These are phyloP conservation scores for Cordia subcordata DNA, from an alignment of 257 asterid genomes.

Conservation along the genomic window DNA sequence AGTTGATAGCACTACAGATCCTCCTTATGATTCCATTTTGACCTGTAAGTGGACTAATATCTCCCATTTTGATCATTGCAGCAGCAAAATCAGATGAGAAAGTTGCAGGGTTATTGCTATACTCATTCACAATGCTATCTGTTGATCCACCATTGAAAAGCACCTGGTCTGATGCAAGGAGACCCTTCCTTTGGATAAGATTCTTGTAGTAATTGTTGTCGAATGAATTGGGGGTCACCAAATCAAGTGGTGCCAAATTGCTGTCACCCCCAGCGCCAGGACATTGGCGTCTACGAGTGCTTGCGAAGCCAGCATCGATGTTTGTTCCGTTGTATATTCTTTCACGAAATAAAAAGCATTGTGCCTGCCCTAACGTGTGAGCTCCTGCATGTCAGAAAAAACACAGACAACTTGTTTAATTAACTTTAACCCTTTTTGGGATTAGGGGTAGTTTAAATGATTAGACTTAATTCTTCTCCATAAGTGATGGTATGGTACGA, in stretches of 20 bases:
- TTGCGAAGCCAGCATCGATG: slow-evolving; percentile 31
- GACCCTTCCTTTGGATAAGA: slow-evolving; percentile 19
- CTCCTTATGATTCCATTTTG: slow-evolving; percentile 28
- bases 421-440: background rate
- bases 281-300: slow-evolving; percentile 22
- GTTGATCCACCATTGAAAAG: slow-evolving; percentile 21
- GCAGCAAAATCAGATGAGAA: slow-evolving; percentile 16
- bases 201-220: slow-evolving; percentile 23
- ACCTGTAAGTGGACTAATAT: slow-evolving; percentile 23
- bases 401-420: no score
- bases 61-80: slow-evolving; percentile 31
- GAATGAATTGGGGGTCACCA: slow-evolving; percentile 20
- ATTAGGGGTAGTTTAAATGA: no score
- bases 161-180: slow-evolving; percentile 26
- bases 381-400: slow-evolving; percentile 16
- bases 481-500: no score
- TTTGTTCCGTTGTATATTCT: slow-evolving; percentile 28
- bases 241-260: slow-evolving; percentile 29
- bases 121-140: slow-evolving; percentile 8
- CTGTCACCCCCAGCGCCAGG: slow-evolving; percentile 14
- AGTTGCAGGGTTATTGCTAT: slow-evolving; percentile 9
- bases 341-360: slow-evolving; percentile 13
- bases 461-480: background rate
- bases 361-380: slow-evolving; percentile 32
- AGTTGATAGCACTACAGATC: slow-evolving; percentile 22